Percentiles rank a stretch among this genome's conserved stretches.
Evolutionary conservation across 2,329 filamentous ascomycete species (phyloP).

Genomic region (Exophiala calicioides): DNA sequence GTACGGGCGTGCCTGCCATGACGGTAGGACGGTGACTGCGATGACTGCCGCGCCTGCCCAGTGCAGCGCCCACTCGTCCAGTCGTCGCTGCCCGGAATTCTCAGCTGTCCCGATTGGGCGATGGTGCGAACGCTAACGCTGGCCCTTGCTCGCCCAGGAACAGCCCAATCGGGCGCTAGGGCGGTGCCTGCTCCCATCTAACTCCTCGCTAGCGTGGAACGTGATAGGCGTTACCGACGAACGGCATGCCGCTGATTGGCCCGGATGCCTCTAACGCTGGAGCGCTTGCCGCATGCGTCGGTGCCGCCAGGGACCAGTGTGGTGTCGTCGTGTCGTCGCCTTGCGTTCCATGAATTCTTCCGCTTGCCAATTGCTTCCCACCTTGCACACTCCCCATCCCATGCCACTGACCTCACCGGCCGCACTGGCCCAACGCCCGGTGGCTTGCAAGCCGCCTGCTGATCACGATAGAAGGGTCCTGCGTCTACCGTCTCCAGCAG

Average conservation of each 20-base stretch:
- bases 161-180: conserved; percentile 5
- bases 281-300: no score
- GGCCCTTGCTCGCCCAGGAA: neutral
- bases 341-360: no score
- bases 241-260: conserved; percentile 8
- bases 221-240: neutral
- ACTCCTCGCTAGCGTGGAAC: neutral
- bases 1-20: conserved; percentile 1
- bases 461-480: no score
- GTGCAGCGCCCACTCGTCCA: neutral
- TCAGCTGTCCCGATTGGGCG: conserved; percentile 21
- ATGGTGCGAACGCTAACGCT: conserved; percentile 12
- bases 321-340: no score
- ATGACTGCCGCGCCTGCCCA: no score
- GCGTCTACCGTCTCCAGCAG: conserved; percentile 18
- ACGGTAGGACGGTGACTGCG: neutral
- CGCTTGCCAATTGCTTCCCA: no score
- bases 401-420: neutral
- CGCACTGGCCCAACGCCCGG: conserved; percentile 8
- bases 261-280: neutral
- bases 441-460: conserved; percentile 27
- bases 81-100: conserved; percentile 1
- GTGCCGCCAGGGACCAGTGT: no score
- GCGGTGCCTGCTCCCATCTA: neutral
- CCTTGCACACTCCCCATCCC: neutral